phyloP scores from a whole-genome alignment of 1,284 basidiomycete genomes.

The Trametes pubescens region DNA sequence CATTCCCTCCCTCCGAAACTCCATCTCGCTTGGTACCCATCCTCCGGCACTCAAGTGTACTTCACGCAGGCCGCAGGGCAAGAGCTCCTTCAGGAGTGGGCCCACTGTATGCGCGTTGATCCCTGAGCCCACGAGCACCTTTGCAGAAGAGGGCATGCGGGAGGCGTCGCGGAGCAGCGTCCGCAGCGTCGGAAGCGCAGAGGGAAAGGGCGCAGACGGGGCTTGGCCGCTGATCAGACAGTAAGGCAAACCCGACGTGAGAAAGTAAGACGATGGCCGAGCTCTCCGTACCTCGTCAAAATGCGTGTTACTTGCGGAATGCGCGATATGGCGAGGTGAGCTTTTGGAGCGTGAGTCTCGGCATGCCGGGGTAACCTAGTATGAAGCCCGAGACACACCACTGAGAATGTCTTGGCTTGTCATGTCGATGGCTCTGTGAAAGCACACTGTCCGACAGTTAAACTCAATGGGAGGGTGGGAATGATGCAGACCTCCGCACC shows the following conservation, averaged over 20 bases:
- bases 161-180: slow-evolving; percentile 46
- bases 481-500: slow-evolving; percentile 47
- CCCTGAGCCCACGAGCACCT: slow-evolving; percentile 77
- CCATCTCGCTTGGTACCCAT: slow-evolving; percentile 64
- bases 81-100: slow-evolving; percentile 55
- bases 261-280: background rate
- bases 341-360: slow-evolving; percentile 44
- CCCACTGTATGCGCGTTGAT: slow-evolving; percentile 64
- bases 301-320: slow-evolving; percentile 76
- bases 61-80: slow-evolving; percentile 65
- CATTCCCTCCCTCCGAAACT: slow-evolving; percentile 62
- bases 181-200: slow-evolving; percentile 55
- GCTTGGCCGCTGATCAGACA: slow-evolving; percentile 56
- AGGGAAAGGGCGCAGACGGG: slow-evolving; percentile 45
- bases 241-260: background rate
- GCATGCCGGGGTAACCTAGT: background rate
- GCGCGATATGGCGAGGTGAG: slow-evolving; percentile 57
- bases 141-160: slow-evolving; percentile 33
- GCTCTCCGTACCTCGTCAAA: slow-evolving; percentile 68
- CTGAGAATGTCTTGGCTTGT: slow-evolving; percentile 53
- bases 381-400: slow-evolving; percentile 52
- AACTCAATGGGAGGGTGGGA: background rate
- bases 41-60: slow-evolving; percentile 76
- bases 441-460: slow-evolving; percentile 64
- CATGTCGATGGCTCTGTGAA: slow-evolving; percentile 87